These are phyloP conservation scores for Danielia reshetovae DNA, from an alignment of 805 yeast species.

Conservation along the genomic window DNA sequence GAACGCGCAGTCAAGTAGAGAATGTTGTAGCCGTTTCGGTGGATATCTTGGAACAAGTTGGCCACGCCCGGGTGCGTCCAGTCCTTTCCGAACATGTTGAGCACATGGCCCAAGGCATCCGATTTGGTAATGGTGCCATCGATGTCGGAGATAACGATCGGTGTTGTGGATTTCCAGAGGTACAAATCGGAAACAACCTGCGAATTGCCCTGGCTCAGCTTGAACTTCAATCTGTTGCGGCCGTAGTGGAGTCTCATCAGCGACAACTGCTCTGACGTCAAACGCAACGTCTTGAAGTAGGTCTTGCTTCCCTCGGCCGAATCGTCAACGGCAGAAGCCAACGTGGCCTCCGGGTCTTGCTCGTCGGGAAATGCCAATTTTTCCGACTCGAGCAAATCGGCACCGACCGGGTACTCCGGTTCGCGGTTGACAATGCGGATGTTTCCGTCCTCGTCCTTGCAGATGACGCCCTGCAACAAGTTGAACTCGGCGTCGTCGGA, in stretches of 20 bases:
- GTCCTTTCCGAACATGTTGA: constrained; percentile 90
- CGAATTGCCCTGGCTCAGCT: constrained; percentile 81
- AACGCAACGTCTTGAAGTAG: constrained; percentile 81
- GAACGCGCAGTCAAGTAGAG: constrained; percentile 92
- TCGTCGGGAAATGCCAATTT: constrained; percentile 6
- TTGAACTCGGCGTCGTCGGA: constrained; percentile 20
- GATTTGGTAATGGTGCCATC: constrained; percentile 98
- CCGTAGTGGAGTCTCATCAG: constrained; percentile 73
- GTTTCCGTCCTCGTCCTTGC: constrained; percentile 63
- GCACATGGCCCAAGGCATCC: constrained; percentile 94
- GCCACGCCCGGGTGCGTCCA: constrained; percentile 99
- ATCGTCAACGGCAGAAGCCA: constrained; percentile 3
- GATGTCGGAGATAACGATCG: constrained; percentile 93
- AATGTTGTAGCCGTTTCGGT: constrained; percentile 84
- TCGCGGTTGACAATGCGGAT: constrained; percentile 46
- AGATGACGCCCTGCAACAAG: constrained; percentile 35
- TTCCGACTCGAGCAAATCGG: constrained; percentile 7
- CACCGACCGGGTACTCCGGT: constrained; percentile 7
- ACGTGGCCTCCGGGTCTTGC: constrained; percentile 1
- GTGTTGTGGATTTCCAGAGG: constrained; percentile 79
- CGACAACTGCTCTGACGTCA: constrained; percentile 85
- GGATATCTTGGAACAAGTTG: constrained; percentile 80
- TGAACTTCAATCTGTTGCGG: constrained; percentile 70
- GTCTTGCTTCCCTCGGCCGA: constrained; percentile 21
- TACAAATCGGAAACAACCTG: constrained; percentile 67